Evolutionary conservation across 2,329 filamentous ascomycete genomes (phyloP), one percentile per base, ranked within the genome.

Genomic region (Nemania sp.): DNA sequence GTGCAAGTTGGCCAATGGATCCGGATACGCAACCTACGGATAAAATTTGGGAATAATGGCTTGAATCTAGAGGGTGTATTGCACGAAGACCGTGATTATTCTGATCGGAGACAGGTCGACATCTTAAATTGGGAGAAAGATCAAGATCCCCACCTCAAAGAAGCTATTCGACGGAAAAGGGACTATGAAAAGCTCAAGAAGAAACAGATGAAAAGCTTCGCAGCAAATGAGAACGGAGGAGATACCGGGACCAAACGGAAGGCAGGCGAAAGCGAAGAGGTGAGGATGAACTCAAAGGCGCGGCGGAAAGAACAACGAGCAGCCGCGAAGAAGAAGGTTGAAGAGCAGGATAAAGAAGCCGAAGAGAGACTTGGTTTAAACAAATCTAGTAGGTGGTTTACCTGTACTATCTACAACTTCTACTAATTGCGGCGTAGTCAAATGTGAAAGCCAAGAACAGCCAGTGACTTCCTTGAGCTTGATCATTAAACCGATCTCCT

Each of bases 1-100:
- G 73, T 94, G 22, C 72, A 76, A 2, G 69, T 74, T n/a, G 81
- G 82, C 3, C 75, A 83, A 20, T 86, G 87, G 77, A 73, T 96
- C 2, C 72, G 72, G 3, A 70, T 97, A 5, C 79, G 76, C 19
- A 96, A 97, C 63, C 77, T 96, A 3, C 86, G 86, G 17, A 78
- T 91, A 58, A 90, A 86, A 59, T 73, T 72, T 17, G 80, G 80
- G 11, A 74, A 67, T 43, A 76, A 78, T 41, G 74, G 69, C 22
- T 67, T 70, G 3, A 80, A 81, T 54, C 73, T 96, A 0, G 91
- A 96, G 69, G 92, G 89, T 2, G 82, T 77, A 48, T 70, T 96
- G 19, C 84, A 87, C 60, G 77, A 79, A 46, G 89, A 94, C 62
- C 71, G 71, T n/a, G n/a, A n/a, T 5, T 62, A 63, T 1, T 59